Evolutionary conservation across 2,329 filamentous ascomycete species (phyloP), one percentile per base, ranked within the genome.

Genomic region (Nigrograna mackinnonii): DNA sequence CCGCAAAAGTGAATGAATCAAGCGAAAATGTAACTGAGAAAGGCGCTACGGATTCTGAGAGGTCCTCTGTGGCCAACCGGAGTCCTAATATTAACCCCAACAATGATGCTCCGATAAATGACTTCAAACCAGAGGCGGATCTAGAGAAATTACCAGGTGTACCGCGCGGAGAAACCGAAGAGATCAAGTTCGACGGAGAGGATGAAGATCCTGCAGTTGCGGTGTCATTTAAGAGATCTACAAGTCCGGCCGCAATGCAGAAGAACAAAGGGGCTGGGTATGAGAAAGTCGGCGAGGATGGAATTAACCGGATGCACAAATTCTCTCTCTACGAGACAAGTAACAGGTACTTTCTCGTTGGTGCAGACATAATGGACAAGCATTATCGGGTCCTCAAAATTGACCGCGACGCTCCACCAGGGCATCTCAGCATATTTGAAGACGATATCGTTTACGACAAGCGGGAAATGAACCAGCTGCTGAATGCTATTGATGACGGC

Each of bases 261-360:
- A 63, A 68, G 36, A 58, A 58, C 42, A 72, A 65, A 39, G 61
- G 57, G 19, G 61, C 67, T n/a, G 59, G 58, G 9, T 72, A 70
- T 38, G 62, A 67, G 28, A 72, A 70, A 44, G 68, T 71, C 37
- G 69, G 69, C 3, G 71, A 73, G 37, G 67, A 66, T 30, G 70
- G 70, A 3, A 62, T 73, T 30, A 68, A 69, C 49, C 64, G 68
- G 37, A 96, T 99, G 90, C 91, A 96, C 75, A 95, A 94, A 61
- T 97, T 96, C 69, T 94, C 89, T n/a, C 74, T 99, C 17, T 97
- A 99, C 69, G 94, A 99, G 73, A 99, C 94, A 3, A 88, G 89
- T 11, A 90, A 86, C 41, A 83, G 90, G 39, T 99, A 94, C 69
- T 99, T 96, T 67, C 86, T 99, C 51, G 90, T 97, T 14, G 94